Evolutionary conservation across 306 rosid genomes (phyloP), one percentile per base, ranked within the genome.

Genomic region (Cicer cuneatum): DNA sequence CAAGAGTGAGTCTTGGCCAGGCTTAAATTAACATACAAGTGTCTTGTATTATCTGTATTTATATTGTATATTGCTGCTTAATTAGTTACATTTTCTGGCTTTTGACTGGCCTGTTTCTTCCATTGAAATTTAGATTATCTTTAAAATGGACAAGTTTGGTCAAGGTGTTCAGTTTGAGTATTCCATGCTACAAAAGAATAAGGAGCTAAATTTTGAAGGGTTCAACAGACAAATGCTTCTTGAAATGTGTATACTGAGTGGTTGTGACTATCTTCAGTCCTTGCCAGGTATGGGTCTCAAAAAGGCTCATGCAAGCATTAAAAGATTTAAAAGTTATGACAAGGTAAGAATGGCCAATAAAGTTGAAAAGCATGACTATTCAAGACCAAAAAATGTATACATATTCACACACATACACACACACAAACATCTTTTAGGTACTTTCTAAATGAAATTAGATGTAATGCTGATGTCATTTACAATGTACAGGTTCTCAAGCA

Each of bases 271-370:
- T 83, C 86, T 94, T 79, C 93, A 57, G 80, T 94, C 97, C 54
- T 81, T 92, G 85, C 93, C 99, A 46, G 99, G 99, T 81, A 92
- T 94, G 97, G 99, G 99, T 61, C 89, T 90, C 60, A 94, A 94
- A 94, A 88, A 91, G 76, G 97, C 97, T 33, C 96, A 94, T 76
- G 87, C 95, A 61, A 88, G 90, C 19, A 72, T 94, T 5, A 90
- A 87, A 78, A 88, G 76, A 74, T 88, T 88, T 77, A 79, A 80
- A 81, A 88, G 87, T 81, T 92, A 94, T 13, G 95, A 90, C 65
- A 91, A 87, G 93, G 99, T 94, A 75, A 82, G 82, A 49, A 13
- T 8, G 52, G 16, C 54, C 12, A 33, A 57, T 69, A 48, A 77
- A 61, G 67, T 56, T 18, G 16, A 52, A 47, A 29, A 15, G 33